Percentiles rank a stretch among this genome's conserved stretches.
Evolutionary conservation across 768 basidiomycete genomes (phyloP).

Genomic region (Boletus sp.): DNA sequence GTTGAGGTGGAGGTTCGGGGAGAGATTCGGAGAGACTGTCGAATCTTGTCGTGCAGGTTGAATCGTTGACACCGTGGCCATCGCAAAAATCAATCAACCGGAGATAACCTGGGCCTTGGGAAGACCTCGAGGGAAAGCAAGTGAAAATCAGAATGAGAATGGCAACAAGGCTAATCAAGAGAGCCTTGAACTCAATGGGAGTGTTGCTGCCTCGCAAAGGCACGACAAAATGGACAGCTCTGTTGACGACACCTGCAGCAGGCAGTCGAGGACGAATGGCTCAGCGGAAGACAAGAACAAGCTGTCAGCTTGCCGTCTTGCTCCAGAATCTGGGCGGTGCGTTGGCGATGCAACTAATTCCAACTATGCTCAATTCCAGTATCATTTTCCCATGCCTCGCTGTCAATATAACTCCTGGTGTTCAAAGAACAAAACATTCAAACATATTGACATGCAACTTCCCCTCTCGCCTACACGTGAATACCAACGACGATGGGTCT

Average conservation of each 20-base stretch:
- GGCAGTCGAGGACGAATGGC: background rate
- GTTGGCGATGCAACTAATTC: conserved; percentile 16
- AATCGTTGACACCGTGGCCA: conserved; percentile 51
- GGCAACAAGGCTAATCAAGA: conserved; percentile 6
- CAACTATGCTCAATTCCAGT: conserved; percentile 20
- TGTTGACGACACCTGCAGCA: background rate
- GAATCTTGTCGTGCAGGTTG: conserved; percentile 44
- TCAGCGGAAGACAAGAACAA: conserved; percentile 1
- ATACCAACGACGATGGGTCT: too few species aligned
- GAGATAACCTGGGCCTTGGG: conserved; percentile 20
- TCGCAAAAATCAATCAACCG: conserved; percentile 23
- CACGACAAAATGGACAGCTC: background rate
- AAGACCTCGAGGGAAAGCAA: conserved; percentile 14
- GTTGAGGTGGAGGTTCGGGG: conserved; percentile 36
- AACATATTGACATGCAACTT: background rate
- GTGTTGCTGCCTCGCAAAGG: background rate
- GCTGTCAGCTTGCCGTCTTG: background rate
- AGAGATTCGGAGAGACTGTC: conserved; percentile 27
- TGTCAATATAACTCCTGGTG: background rate
- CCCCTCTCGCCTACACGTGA: background rate
- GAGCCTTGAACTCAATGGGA: background rate
- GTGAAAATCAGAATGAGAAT: conserved; percentile 3
- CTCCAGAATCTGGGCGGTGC: conserved; percentile 12
- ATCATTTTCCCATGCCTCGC: conserved; percentile 20
- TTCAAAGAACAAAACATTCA: background rate